These are phyloP conservation scores for Chlorella sp. DNA, from an alignment of 139 green algal species.

Conservation along the genomic window DNA sequence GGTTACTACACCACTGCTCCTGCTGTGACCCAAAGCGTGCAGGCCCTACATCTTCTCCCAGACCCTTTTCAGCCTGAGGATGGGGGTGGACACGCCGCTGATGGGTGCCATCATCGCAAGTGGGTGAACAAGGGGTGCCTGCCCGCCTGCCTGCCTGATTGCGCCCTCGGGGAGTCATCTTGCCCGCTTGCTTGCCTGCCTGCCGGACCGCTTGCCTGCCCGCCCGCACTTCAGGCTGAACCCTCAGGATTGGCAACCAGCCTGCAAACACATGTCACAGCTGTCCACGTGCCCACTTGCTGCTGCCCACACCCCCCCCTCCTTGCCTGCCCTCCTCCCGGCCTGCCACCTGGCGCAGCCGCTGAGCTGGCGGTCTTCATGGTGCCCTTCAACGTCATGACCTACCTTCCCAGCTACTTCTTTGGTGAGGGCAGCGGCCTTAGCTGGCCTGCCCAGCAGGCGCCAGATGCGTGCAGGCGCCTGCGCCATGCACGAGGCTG, in stretches of 20 bases:
- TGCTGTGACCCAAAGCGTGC: no score
- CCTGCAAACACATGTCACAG: neutral
- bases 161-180: no score
- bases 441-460: no score
- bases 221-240: neutral
- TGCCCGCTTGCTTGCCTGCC: neutral
- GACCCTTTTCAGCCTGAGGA: slow-evolving; percentile 63
- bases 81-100: slow-evolving; percentile 42
- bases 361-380: slow-evolving; percentile 71
- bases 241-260: neutral
- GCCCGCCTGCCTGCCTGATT: no score
- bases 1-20: no score
- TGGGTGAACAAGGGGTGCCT: neutral
- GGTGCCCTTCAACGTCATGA: slow-evolving; percentile 62
- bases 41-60: slow-evolving; percentile 83
- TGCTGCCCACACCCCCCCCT: neutral
- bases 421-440: no score
- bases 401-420: slow-evolving; percentile 49
- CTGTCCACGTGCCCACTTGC: no score
- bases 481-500: no score
- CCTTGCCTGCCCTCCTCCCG: neutral
- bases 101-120: slow-evolving; percentile 39
- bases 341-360: slow-evolving; percentile 7
- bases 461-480: no score
- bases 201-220: neutral